Evolutionary conservation across 257 asterid species (phyloP).

Genomic region (Salvia rosmarinus): DNA sequence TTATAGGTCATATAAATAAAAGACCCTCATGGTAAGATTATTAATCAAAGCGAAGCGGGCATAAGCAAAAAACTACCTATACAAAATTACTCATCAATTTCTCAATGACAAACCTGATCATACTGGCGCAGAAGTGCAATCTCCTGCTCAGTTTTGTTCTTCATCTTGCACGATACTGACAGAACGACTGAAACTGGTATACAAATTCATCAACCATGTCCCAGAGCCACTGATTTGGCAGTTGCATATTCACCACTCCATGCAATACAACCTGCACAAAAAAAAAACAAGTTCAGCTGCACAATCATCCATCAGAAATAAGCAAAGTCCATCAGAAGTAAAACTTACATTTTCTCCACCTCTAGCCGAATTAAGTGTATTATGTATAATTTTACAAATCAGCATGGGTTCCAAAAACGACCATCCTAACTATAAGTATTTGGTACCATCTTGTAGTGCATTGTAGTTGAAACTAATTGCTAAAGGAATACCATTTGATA

Average conservation of each 20-base stretch:
- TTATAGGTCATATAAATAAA: neutral
- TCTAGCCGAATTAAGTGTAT: neutral
- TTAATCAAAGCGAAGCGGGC: neutral
- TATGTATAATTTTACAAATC: neutral
- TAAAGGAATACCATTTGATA: neutral
- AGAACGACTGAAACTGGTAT: conserved; percentile 94
- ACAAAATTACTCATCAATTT: conserved; percentile 13
- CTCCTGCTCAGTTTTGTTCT: conserved; percentile 89
- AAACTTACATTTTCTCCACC: neutral
- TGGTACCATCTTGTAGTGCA: neutral
- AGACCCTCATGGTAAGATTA: neutral
- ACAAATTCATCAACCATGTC: conserved; percentile 99
- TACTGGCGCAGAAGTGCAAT: conserved; percentile 70
- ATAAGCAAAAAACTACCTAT: neutral
- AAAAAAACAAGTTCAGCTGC: conserved; percentile 5
- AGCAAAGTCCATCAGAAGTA: neutral
- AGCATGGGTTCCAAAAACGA: neutral
- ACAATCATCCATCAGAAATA: conserved; percentile 1
- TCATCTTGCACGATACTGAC: conserved; percentile 98
- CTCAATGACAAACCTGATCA: conserved; percentile 61
- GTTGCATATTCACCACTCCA: conserved; percentile 93
- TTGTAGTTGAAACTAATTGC: neutral
- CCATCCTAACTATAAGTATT: neutral
- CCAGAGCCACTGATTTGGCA: conserved; percentile 99
- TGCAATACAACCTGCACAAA: conserved; percentile 77